A percentile compares a stretch with the other conserved stretches of the same genome.
These are phyloP conservation scores for Globisporangium takayamanum DNA, from an alignment of 352 stramenopile genomes.

Conservation along the genomic window DNA sequence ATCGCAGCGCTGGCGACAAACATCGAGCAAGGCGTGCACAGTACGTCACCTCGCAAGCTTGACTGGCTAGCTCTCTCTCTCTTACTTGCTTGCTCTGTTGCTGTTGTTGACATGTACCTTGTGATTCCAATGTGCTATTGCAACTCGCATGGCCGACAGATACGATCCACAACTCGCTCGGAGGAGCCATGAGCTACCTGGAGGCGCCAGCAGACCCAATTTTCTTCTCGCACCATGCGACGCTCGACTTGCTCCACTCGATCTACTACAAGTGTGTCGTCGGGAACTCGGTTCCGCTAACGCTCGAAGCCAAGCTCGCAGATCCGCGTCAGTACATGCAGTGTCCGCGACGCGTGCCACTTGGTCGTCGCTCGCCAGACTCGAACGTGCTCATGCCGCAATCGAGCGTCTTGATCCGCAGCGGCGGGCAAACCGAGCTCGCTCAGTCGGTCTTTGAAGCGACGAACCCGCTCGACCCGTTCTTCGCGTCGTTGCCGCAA, in stretches of 20 bases:
- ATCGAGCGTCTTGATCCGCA: constrained; percentile 46
- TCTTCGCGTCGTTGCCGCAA: constrained; percentile 47
- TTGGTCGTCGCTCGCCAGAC: constrained; percentile 30
- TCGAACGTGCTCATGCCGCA: constrained; percentile 50
- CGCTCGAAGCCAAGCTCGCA: constrained; percentile 43
- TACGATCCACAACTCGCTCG: constrained; percentile 72
- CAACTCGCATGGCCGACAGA: constrained; percentile 22
- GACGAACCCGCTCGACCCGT: constrained; percentile 41
- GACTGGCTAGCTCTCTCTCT: neutral
- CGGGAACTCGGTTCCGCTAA: constrained; percentile 46
- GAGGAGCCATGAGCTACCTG: constrained; percentile 59
- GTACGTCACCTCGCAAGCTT: constrained; percentile 25
- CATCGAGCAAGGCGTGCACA: constrained; percentile 70
- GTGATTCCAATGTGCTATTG: constrained; percentile 1
- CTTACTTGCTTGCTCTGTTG: constrained; percentile 1
- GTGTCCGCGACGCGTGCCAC: constrained; percentile 37
- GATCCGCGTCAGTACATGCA: constrained; percentile 57
- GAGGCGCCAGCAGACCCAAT: constrained; percentile 79
- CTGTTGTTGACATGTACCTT: constrained; percentile 8
- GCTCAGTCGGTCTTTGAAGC: constrained; percentile 48
- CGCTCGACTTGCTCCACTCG: constrained; percentile 78
- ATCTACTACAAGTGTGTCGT: constrained; percentile 83
- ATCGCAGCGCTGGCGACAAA: constrained; percentile 60
- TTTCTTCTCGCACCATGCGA: constrained; percentile 83
- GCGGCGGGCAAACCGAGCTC: constrained; percentile 30